Evolutionary conservation across 495 filamentous ascomycete species (phyloP).

Genomic region (Barbatosphaeria neglecta): DNA sequence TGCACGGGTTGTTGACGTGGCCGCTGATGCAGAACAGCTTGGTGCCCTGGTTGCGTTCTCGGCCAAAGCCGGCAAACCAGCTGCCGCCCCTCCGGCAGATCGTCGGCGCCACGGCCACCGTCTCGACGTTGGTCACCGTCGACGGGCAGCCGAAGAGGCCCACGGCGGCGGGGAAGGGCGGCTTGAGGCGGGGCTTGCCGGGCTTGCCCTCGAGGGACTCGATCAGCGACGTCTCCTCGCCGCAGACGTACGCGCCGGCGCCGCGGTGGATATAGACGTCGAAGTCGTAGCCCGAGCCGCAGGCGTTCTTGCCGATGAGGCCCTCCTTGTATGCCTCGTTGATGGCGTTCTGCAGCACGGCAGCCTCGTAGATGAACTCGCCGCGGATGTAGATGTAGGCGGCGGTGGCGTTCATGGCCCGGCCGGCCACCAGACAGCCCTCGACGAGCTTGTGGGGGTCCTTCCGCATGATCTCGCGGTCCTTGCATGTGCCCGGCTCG

Average conservation of each 20-base stretch:
- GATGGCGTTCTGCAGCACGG: slow-evolving; percentile 84
- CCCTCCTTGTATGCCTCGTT: slow-evolving; percentile 94
- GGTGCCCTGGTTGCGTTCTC: slow-evolving; percentile 89
- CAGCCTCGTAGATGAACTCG: slow-evolving; percentile 96
- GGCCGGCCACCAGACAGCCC: slow-evolving; percentile 90
- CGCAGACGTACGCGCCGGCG: slow-evolving; percentile 94
- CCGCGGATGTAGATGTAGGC: slow-evolving; percentile 99
- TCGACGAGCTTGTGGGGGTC: slow-evolving; percentile 98
- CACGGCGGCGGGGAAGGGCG: slow-evolving; percentile 93
- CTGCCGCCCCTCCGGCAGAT: slow-evolving; percentile 83
- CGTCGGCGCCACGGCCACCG: slow-evolving; percentile 85
- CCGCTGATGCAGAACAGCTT: slow-evolving; percentile 99
- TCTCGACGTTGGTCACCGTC: slow-evolving; percentile 97
- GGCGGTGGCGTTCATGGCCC: slow-evolving; percentile 94
- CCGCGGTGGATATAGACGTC: slow-evolving; percentile 94
- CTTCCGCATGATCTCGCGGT: slow-evolving; percentile 99
- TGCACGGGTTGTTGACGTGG: slow-evolving; percentile 96
- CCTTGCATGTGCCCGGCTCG: slow-evolving; percentile 98
- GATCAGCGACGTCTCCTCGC: slow-evolving; percentile 94
- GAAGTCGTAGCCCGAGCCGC: slow-evolving; percentile 92
- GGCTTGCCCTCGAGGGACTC: slow-evolving; percentile 97
- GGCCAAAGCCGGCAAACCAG: slow-evolving; percentile 90
- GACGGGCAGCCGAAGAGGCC: slow-evolving; percentile 96
- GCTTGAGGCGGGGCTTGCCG: slow-evolving; percentile 96
- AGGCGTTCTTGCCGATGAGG: slow-evolving; percentile 94